Conservation (phyloP, 129 eudicot species). For the Centaurea solstitialis region DNA sequence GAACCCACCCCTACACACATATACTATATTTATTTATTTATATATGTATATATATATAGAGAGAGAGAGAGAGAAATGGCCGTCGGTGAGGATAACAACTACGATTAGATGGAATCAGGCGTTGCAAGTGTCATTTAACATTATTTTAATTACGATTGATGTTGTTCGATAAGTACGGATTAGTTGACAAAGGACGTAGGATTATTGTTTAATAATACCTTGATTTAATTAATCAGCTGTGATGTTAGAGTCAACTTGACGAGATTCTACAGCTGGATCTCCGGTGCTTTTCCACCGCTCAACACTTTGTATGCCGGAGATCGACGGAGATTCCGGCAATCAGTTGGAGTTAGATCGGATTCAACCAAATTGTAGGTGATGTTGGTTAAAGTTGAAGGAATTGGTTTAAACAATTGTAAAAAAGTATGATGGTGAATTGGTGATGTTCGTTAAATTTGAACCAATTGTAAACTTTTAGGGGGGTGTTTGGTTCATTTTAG, state of each 20-base stretch:
- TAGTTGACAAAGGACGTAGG: constrained; percentile 5
- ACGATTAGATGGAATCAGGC: background rate
- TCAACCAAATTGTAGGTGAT: background rate
- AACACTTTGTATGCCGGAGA: background rate
- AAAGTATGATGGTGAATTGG: no score
- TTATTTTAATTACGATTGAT: constrained; percentile 7
- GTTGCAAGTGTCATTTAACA: background rate
- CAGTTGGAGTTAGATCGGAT: background rate
- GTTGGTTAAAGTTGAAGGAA: background rate
- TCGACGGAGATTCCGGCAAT: background rate
- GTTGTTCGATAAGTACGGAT: constrained; percentile 18
- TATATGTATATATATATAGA: no score
- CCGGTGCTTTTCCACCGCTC: background rate
- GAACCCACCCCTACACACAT: no score
- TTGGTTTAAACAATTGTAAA: background rate
- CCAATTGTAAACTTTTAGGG: no score
- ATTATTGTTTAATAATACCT: constrained; percentile 10
- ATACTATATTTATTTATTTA: no score
- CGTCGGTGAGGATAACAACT: constrained; percentile 25
- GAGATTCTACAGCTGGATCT: background rate
- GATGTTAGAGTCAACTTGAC: constrained; percentile 4
- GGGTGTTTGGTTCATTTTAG: no score
- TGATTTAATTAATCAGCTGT: background rate
- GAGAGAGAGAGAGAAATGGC: background rate
- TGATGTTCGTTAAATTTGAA: no score